phyloP scores from a whole-genome alignment of 306 rosid species.

The Canavalia gladiata region DNA sequence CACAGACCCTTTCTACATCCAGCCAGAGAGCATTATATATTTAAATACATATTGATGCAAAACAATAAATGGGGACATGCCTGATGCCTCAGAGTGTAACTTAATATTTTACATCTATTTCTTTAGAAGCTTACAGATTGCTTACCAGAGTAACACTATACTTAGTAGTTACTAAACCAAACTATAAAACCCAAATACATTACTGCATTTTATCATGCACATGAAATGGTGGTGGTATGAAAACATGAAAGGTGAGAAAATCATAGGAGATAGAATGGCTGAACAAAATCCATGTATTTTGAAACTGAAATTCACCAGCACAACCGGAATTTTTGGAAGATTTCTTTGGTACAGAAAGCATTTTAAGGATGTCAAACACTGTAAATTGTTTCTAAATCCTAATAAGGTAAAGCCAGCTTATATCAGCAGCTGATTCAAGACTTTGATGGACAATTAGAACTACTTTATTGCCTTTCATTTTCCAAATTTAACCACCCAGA shows the following conservation, averaged over 20 bases:
- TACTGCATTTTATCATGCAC: background rate
- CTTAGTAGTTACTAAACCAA: background rate
- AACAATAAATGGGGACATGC: background rate
- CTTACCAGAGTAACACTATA: background rate
- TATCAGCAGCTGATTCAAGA: background rate
- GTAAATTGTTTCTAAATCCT: conserved; percentile 4
- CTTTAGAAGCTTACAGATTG: conserved; percentile 5
- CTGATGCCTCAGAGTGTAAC: background rate
- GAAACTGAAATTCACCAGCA: conserved; percentile 10
- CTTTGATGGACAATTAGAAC: background rate
- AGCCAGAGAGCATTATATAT: background rate
- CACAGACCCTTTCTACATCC: background rate
- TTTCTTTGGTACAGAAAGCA: background rate
- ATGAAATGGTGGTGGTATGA: conserved; percentile 5
- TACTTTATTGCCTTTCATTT: background rate
- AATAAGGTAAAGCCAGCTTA: background rate
- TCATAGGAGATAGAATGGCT: background rate
- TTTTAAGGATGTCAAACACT: conserved; percentile 1
- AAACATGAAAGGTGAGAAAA: background rate
- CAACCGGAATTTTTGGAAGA: conserved; percentile 18
- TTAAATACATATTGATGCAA: background rate
- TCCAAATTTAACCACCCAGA: background rate
- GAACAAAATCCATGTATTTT: background rate
- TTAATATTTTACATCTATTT: background rate
- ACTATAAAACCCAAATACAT: background rate